Conservation (phyloP, 768 basidiomycete genomes). For the Phaeotremella fagi region DNA sequence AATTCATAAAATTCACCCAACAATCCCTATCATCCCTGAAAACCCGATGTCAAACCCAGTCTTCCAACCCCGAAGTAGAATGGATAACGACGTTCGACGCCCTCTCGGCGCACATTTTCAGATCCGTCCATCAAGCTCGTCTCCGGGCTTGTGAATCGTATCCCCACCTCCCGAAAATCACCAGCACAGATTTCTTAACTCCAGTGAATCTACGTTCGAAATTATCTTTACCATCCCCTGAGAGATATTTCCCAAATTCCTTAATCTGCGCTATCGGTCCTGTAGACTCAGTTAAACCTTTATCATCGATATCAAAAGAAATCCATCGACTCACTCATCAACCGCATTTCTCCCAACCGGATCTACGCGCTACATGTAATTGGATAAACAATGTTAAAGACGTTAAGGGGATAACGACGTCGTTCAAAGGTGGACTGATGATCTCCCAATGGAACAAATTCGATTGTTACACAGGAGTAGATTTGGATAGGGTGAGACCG, state of each 20-base stretch:
- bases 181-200: constrained; percentile 15
- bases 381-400: constrained; percentile 23
- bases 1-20: constrained; percentile 10
- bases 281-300: constrained; percentile 9
- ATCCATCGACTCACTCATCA: constrained; percentile 7
- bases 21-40: constrained; percentile 4
- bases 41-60: not conserved
- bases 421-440: constrained; percentile 16
- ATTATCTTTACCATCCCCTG: constrained; percentile 3
- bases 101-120: constrained; percentile 18
- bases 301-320: constrained; percentile 11
- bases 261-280: not conserved
- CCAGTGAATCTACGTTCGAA: constrained; percentile 24
- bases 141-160: not conserved
- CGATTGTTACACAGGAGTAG: constrained; percentile 11
- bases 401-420: constrained; percentile 1
- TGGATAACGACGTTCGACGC: constrained; percentile 23
- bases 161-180: not conserved
- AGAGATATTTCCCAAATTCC: constrained; percentile 22
- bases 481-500: constrained; percentile 8
- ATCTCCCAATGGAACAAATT: constrained; percentile 26
- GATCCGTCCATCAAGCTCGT: constrained; percentile 18
- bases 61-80: constrained; percentile 1
- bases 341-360: not conserved
- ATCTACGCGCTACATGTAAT: constrained; percentile 5